Evolutionary conservation across 2,329 filamentous ascomycete species (phyloP), one percentile per base, ranked within the genome.

Genomic region (Tympanopsis confertula): DNA sequence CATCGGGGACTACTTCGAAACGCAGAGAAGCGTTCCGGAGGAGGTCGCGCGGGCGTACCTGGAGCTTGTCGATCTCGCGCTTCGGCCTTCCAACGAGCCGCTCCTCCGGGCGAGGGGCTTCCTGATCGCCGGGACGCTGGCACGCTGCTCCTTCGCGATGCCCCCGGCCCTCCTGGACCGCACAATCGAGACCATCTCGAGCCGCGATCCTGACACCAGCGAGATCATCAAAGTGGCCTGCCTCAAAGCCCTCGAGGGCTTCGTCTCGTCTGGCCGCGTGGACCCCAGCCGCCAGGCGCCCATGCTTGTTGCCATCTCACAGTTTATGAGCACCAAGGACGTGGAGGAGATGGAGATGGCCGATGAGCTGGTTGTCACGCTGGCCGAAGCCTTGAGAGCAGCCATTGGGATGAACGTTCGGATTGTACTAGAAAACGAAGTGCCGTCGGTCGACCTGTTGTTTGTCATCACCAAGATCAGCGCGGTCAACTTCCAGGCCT

Each of bases 151-250:
- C 7, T 10, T 71, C 45, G 58, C 75, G 13, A 75, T 74, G 1
- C 78, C 82, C 5, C 65, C 70, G 13, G 70, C 66, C 5, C 71
- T 89, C 40, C 67, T 88, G 47, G 77, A 87, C 48, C 74, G 71
- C 24, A 82, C 84, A 2, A 71, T 96, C 38, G 74, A 82, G 37
- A 79, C 81, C 5, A 84, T 94, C 45, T 77, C 75, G 5, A 66
- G 66, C 24, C 88, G 94, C 45, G 66, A 78, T 15, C 83, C 84
- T n/a, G 22, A n/a, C 22, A n/a, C n/a, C 22, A 26, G 7, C 0
- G 88, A 95, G 55, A 78, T 96, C 24, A 89, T 96, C 32, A 86
- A 91, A 56, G 88, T 94, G 14, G 80, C 89, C 15, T 94, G 86
- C 51, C 82, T 96, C 50, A 88, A 89, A 54, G 82, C 86, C 2